A percentile compares a stretch with the other conserved stretches of the same genome.
phyloP scores from a whole-genome alignment of 306 rosid genomes.

The Argentina anserina region DNA sequence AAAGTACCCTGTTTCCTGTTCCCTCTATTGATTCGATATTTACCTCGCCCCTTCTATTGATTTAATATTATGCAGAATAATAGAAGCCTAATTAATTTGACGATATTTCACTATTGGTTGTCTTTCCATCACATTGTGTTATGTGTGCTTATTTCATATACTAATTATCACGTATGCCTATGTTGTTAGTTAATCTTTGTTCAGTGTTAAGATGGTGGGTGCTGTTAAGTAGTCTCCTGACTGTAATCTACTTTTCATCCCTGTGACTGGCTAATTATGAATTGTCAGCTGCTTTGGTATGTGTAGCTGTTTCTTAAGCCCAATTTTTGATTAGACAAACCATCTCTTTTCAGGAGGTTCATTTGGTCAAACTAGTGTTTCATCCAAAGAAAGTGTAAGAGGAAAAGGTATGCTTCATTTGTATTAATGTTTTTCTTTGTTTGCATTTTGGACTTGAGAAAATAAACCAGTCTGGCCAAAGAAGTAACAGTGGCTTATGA shows the following conservation, averaged over 20 bases:
- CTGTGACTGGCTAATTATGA: conserved; percentile 24
- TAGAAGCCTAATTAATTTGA: neutral
- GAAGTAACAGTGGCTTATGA: neutral
- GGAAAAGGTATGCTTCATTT: conserved; percentile 78
- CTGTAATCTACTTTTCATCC: conserved; percentile 20
- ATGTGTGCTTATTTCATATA: neutral
- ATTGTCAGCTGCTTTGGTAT: conserved; percentile 38
- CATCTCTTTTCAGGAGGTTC: conserved; percentile 89
- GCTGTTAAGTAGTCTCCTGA: neutral
- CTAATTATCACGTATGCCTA: neutral
- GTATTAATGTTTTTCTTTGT: conserved; percentile 20
- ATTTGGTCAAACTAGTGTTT: conserved; percentile 67
- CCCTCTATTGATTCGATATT: too few relatives aligned
- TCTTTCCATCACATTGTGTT: neutral
- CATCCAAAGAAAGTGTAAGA: conserved; percentile 76
- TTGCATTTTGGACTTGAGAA: too few relatives aligned
- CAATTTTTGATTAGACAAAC: conserved; percentile 47
- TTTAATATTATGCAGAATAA: neutral
- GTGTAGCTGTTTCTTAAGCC: conserved; percentile 30
- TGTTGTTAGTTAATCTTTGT: neutral
- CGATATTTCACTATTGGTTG: neutral
- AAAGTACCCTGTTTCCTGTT: neutral
- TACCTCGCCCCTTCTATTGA: too few relatives aligned
- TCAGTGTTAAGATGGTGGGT: conserved; percentile 21
- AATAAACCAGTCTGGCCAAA: conserved; percentile 1